Conservation (phyloP, 2,329 filamentous ascomycete species). For the Aspergillus sp. region DNA sequence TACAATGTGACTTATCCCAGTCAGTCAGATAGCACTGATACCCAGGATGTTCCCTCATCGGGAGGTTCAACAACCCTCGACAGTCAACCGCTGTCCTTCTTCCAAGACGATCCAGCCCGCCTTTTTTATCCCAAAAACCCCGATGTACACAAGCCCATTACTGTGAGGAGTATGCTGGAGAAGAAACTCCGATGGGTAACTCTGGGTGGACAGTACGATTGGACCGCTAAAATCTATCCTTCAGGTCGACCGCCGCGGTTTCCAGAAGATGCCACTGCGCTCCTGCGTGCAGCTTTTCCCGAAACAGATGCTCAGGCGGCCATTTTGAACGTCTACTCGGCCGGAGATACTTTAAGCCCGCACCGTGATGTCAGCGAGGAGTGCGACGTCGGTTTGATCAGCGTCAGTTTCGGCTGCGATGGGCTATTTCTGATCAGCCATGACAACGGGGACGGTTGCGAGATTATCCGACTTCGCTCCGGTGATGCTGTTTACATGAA, state of each 20-base stretch:
- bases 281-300: slow-evolving; percentile 65
- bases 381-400: slow-evolving; percentile 67
- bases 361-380: slow-evolving; percentile 91
- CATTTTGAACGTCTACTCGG: slow-evolving; percentile 87
- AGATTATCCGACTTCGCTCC: slow-evolving; percentile 58
- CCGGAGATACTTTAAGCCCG: slow-evolving; percentile 82
- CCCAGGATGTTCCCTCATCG: slow-evolving; percentile 22
- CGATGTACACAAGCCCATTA: slow-evolving; percentile 62
- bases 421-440: slow-evolving; percentile 77
- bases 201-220: slow-evolving; percentile 91
- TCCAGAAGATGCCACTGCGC: slow-evolving; percentile 58
- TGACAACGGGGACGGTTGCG: slow-evolving; percentile 38
- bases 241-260: slow-evolving; percentile 58
- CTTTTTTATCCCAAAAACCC: slow-evolving; percentile 55
- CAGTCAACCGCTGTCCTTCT: slow-evolving; percentile 36
- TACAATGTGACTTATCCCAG: slow-evolving; percentile 59
- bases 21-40: slow-evolving; percentile 2
- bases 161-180: slow-evolving; percentile 59
- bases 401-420: slow-evolving; percentile 82
- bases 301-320: slow-evolving; percentile 74
- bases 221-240: slow-evolving; percentile 80
- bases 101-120: slow-evolving; percentile 40
- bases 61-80: slow-evolving; percentile 23
- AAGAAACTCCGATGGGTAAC: slow-evolving; percentile 89
- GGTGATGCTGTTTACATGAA: slow-evolving; percentile 91